Base-by-base conservation (phyloP, 2,329 filamentous ascomycete genomes). In the Diaporthe sp. region DNA sequence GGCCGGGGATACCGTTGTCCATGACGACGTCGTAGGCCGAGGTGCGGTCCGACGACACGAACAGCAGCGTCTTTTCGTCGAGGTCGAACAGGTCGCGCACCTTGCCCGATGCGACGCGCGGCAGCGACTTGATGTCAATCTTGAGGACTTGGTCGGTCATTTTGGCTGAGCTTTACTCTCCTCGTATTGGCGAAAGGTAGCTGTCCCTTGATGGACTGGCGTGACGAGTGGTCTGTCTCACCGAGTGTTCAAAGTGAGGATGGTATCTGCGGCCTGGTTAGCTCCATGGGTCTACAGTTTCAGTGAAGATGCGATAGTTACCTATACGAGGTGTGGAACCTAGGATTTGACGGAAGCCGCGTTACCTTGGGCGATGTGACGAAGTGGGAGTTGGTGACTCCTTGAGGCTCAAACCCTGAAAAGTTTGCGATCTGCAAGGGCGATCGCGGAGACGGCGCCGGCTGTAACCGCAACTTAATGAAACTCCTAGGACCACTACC, bases 1-100 rank as follows among this genome's bases (percentile, higher is more conserved):
- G 91, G 81, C 86, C 81, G 61, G 87, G 86, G 70, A 90, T 86
- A 78, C 87, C 87, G 80, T 97, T 98, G 80, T 90, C 87, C 89
- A 98, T 92, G 80, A 98, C 92, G 80, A 97, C 95, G 89, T 98
- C 96, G 88, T 96, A 98, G 74, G 97, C 97, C 34, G 95, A 98
- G 83, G 98, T 97, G 79, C 97, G 93, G 86, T 80, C 79, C 10
- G 80, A 80, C 15, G 80, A 80, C 25, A 79, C 81, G 60, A 83
- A 79, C 57, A 84, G 77, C 67, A 83, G 79, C 1, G 81, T 80
- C 75, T 79, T 78, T 25, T 80, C 80, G 68, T 81, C 80, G 44
- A 81, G 76, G 31, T 78, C 75, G 73, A 79, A 80, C 28, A 82
- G 76, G 77, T 83, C 82, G 75, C 80, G 80, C 65, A 81, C 80